Base-by-base conservation (phyloP, 768 basidiomycete species). In the Termitomyces sp. region DNA sequence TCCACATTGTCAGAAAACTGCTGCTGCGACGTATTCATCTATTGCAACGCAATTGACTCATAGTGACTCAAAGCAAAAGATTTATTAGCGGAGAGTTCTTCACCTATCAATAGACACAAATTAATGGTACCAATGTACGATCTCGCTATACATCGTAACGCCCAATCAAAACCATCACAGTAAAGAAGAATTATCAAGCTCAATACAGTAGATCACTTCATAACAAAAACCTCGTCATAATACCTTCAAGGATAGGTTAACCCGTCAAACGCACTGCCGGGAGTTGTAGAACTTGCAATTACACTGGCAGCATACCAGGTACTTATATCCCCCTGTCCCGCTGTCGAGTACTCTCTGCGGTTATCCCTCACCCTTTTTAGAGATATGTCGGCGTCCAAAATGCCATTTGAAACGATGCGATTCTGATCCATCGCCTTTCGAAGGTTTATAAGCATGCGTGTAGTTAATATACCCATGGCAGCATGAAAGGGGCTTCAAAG, bases 381-480 rank as follows among this genome's bases (percentile, higher is more conserved):
- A 34, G 42, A 30, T 8, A 20, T 20, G 2, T 9, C 20, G 27
- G 27, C 18, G 7, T 47, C 22, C 20, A 39, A 36, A 44, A 41
- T 24, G 7, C 30, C 30, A 15, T 24, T 50, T 6, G 41, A 55
- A 55, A 59, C 20, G 20, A 59, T 62, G 9, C 64, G 37, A 11
- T 55, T 55, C 20, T 54, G 37, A 1, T 52, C 39, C 46, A 71
- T 57, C 3, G 73, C 76, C 63, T 78, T 78, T 46, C 72, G 73
- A 5, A 81, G 69, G 58, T 77, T 77, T 4, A 81, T 67, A 22
- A 81, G 67, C 76, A 81, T 78, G 12, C 79, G 74, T 1, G 72
- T 68, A 20, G 80, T 80, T 59, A 78, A 67, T 22, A 81, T 78
- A 1, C 77, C 79, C 34, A 78, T 69, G 2, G 78, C 77, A 1